Evolutionary conservation across 2,329 filamentous ascomycete genomes (phyloP).

Genomic region (Lachnellula occidentalis): DNA sequence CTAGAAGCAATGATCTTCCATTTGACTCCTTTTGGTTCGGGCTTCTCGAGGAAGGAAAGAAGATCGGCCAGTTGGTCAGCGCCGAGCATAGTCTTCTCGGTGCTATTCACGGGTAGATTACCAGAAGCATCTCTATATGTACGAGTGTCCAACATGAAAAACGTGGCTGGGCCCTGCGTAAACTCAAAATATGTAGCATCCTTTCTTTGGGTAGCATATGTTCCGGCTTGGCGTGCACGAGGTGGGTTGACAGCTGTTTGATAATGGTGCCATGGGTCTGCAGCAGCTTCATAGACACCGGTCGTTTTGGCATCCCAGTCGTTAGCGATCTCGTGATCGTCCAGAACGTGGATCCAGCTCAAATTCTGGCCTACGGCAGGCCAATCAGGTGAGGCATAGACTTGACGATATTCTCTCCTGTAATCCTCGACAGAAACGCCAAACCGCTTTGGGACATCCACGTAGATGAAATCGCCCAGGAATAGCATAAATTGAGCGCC

Average conservation of each 20-base stretch:
- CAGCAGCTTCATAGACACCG: conserved; percentile 55
- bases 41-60: conserved; percentile 66
- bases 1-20: conserved; percentile 94
- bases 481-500: conserved; percentile 76
- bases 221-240: conserved; percentile 45
- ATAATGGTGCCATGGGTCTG: conserved; percentile 71
- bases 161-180: conserved; percentile 80
- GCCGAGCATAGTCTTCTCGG: conserved; percentile 83
- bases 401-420: conserved; percentile 83
- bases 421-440: conserved; percentile 71
- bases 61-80: conserved; percentile 72
- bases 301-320: conserved; percentile 84
- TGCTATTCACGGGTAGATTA: conserved; percentile 50
- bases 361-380: conserved; percentile 65
- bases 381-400: conserved; percentile 97
- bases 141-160: conserved; percentile 92
- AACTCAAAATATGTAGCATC: conserved; percentile 85
- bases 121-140: conserved; percentile 72
- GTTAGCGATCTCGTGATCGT: conserved; percentile 94
- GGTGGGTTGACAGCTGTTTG: conserved; percentile 84
- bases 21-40: conserved; percentile 69
- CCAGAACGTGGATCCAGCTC: conserved; percentile 96
- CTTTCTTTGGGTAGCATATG: conserved; percentile 33
- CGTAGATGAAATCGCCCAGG: conserved; percentile 83
- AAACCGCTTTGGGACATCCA: conserved; percentile 79